Conservation (phyloP, 441 rosid species). For the Populus trichocarpa region DNA sequence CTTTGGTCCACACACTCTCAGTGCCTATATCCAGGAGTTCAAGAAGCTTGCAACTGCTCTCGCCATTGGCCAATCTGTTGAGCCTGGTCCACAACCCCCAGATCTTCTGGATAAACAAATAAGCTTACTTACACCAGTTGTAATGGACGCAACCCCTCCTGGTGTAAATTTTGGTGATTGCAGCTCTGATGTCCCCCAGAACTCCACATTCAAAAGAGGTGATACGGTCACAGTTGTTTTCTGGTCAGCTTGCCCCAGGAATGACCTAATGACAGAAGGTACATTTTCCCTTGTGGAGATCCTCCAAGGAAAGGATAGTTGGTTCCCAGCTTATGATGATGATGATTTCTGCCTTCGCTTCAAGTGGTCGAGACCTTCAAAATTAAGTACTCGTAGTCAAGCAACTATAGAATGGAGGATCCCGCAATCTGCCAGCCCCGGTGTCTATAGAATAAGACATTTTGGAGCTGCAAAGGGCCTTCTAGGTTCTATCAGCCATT, state of each 20-base stretch:
- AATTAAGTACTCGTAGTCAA: conserved; percentile 63
- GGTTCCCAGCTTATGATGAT: conserved; percentile 88
- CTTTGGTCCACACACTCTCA: conserved; percentile 85
- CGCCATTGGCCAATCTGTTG: conserved; percentile 43
- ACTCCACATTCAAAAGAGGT: conserved; percentile 68
- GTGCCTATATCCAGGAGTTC: conserved; percentile 89
- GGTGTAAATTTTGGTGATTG: conserved; percentile 78
- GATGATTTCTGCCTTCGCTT: conserved; percentile 90
- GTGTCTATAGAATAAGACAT: conserved; percentile 86
- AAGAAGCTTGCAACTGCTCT: conserved; percentile 68
- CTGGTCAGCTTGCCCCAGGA: conserved; percentile 91
- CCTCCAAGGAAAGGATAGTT: conserved; percentile 55
- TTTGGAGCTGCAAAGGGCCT: conserved; percentile 84
- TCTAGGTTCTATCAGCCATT: conserved; percentile 67
- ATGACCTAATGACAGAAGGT: conserved; percentile 87
- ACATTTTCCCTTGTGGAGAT: conserved; percentile 80
- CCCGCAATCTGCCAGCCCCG: conserved; percentile 61
- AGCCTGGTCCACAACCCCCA: conserved; percentile 69
- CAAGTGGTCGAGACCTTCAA: conserved; percentile 83
- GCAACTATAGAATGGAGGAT: conserved; percentile 88
- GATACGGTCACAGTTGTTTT: conserved; percentile 62
- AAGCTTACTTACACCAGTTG: conserved; percentile 76
- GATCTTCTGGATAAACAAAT: conserved; percentile 72
- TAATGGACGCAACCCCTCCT: conserved; percentile 66
- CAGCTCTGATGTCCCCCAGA: conserved; percentile 62